Conservation (phyloP, 2,329 filamentous ascomycete species). For the Cladosporium velox region DNA sequence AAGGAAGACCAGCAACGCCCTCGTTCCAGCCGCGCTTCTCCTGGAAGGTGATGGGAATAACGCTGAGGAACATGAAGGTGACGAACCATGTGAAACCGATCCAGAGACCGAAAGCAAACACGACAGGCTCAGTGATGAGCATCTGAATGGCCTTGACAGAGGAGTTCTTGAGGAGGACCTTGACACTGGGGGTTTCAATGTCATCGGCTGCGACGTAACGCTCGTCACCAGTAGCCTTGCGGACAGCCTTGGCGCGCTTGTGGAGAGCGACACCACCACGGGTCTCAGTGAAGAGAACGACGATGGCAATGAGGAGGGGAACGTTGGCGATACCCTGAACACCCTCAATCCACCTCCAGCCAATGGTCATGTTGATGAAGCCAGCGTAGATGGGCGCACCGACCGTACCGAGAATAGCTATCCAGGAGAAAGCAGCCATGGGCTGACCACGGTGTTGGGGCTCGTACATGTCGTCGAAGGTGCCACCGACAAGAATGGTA, state of each 20-base stretch:
- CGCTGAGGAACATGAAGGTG: constrained; percentile 56
- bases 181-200: constrained; percentile 52
- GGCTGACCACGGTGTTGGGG: constrained; percentile 49
- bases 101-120: constrained; percentile 55
- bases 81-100: constrained; percentile 57
- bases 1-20: constrained; percentile 51
- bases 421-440: constrained; percentile 53
- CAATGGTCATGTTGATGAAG: constrained; percentile 55
- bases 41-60: constrained; percentile 53
- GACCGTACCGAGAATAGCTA: constrained; percentile 56
- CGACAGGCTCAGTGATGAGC: constrained; percentile 52
- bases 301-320: constrained; percentile 49
- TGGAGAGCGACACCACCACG: constrained; percentile 43
- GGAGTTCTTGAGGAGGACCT: constrained; percentile 50
- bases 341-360: constrained; percentile 58
- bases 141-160: constrained; percentile 56
- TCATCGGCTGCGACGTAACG: constrained; percentile 55
- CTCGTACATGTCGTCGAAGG: constrained; percentile 53
- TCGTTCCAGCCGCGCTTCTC: constrained; percentile 57
- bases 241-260: constrained; percentile 53
- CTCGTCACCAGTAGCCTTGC: constrained; percentile 42
- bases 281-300: constrained; percentile 43
- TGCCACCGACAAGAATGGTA: constrained; percentile 54
- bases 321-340: constrained; percentile 56
- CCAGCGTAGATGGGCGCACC: constrained; percentile 57